phyloP scores from a whole-genome alignment of 2,329 filamentous ascomycete genomes.

The Aspergillus sp. region DNA sequence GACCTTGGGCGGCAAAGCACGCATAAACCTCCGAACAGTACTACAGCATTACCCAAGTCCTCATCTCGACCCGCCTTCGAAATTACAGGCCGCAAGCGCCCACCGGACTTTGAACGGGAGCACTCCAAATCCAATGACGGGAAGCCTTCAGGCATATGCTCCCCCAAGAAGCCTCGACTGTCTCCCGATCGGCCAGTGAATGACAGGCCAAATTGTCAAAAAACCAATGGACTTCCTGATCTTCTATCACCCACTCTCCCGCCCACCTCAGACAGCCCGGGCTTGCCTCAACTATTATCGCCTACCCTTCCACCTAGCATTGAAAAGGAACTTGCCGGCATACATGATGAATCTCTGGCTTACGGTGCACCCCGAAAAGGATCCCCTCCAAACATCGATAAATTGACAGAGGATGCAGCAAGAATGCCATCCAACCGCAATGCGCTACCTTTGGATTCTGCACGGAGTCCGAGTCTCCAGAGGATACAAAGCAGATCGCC shows the following conservation, averaged over 20 bases:
- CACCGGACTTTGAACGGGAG: conserved; percentile 17
- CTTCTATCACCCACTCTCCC: conserved; percentile 37
- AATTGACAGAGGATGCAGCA: background rate
- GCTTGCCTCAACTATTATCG: conserved; percentile 50
- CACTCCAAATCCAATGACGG: conserved; percentile 8
- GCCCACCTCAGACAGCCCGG: conserved; percentile 33
- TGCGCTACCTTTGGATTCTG: conserved; percentile 13
- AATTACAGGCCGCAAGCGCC: conserved; percentile 22
- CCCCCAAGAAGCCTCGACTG: conserved; percentile 36
- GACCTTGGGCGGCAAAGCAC: conserved; percentile 10
- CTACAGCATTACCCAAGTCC: conserved; percentile 6
- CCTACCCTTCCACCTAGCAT: conserved; percentile 52
- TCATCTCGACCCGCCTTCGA: conserved; percentile 9
- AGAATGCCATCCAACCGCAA: conserved; percentile 3
- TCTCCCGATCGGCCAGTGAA: conserved; percentile 30
- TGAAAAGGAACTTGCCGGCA: conserved; percentile 45
- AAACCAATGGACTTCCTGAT: conserved; percentile 25
- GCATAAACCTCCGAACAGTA: conserved; percentile 8
- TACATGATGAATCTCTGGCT: conserved; percentile 29
- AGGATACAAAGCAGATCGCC: conserved; percentile 7
- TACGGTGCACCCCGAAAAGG: conserved; percentile 12
- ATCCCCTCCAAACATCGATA: conserved; percentile 1
- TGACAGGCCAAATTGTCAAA: conserved; percentile 16
- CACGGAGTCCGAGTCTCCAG: conserved; percentile 9
- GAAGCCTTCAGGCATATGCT: conserved; percentile 18